These are phyloP conservation scores for Aspergillus alliaceus DNA, from an alignment of 2,329 filamentous ascomycete species.

Conservation along the genomic window DNA sequence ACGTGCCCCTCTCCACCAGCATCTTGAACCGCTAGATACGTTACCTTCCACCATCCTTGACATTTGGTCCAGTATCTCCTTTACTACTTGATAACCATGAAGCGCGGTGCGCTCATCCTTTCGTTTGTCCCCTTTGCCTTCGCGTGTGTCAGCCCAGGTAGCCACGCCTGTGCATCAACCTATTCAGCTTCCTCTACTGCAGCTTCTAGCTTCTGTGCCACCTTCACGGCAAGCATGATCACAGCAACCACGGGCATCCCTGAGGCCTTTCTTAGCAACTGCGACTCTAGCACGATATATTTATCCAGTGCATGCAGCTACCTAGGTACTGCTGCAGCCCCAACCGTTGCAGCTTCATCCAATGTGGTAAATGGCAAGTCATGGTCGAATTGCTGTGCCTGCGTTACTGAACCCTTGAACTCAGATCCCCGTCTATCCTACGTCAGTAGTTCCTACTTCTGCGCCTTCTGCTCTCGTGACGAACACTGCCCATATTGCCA, in stretches of 20 bases:
- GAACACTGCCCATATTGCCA: background rate
- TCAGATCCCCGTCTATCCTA: background rate
- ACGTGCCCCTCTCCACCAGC: background rate
- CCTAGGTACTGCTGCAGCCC: conserved; percentile 15
- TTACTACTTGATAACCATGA: conserved; percentile 18
- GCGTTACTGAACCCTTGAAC: background rate
- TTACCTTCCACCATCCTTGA: background rate
- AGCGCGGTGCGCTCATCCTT: conserved; percentile 27
- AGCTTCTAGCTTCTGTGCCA: conserved; percentile 24
- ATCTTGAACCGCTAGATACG: background rate
- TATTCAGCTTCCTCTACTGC: conserved; percentile 23
- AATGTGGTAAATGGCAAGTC: background rate
- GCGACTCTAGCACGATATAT: conserved; percentile 21
- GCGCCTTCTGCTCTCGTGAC: background rate
- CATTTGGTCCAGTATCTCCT: conserved; percentile 2
- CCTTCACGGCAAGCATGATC: conserved; percentile 23
- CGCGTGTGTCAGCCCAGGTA: conserved; percentile 19
- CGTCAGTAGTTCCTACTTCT: background rate
- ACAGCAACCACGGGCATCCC: conserved; percentile 23
- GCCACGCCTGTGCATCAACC: conserved; percentile 19
- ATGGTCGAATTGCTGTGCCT: fast-evolving
- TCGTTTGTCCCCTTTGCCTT: conserved; percentile 22
- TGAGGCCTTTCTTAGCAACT: conserved; percentile 17
- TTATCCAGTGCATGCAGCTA: conserved; percentile 28
- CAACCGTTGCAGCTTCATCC: background rate